These are phyloP conservation scores for Trichoderma arundinaceum DNA, from an alignment of 2,329 filamentous ascomycete species.

Conservation along the genomic window DNA sequence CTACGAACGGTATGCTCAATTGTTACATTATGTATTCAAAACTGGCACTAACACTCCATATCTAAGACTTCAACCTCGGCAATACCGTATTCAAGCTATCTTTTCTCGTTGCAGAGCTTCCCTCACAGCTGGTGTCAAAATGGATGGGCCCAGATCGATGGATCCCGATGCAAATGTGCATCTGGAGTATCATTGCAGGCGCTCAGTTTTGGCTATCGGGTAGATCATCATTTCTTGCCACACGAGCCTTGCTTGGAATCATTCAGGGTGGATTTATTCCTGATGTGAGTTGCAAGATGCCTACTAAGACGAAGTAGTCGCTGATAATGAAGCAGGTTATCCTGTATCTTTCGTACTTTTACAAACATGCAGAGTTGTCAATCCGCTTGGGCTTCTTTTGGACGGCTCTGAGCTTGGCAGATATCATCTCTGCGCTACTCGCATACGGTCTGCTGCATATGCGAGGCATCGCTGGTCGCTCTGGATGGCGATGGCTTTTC, in stretches of 20 bases:
- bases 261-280: conserved; percentile 56
- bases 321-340: conserved; percentile 30
- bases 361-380: conserved; percentile 72
- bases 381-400: conserved; percentile 72
- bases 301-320: neutral
- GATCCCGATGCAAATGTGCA: conserved; percentile 64
- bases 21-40: neutral
- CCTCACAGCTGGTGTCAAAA: conserved; percentile 65
- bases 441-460: conserved; percentile 50
- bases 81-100: conserved; percentile 43
- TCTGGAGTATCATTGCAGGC: conserved; percentile 60
- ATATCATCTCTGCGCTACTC: conserved; percentile 58
- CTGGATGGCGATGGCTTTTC: conserved; percentile 49
- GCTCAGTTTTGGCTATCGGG: conserved; percentile 53
- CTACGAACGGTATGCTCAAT: conserved; percentile 39
- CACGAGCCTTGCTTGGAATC: conserved; percentile 48
- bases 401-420: conserved; percentile 65
- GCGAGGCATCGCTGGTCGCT: conserved; percentile 46
- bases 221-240: conserved; percentile 47
- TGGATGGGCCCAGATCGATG: conserved; percentile 63
- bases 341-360: conserved; percentile 76
- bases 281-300: conserved; percentile 41
- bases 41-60: neutral
- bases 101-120: conserved; percentile 51
- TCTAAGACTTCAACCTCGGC: conserved; percentile 44